These are phyloP conservation scores for Rutidosis leptorrhynchoides DNA, from an alignment of 129 eudicot genomes.

Conservation along the genomic window DNA sequence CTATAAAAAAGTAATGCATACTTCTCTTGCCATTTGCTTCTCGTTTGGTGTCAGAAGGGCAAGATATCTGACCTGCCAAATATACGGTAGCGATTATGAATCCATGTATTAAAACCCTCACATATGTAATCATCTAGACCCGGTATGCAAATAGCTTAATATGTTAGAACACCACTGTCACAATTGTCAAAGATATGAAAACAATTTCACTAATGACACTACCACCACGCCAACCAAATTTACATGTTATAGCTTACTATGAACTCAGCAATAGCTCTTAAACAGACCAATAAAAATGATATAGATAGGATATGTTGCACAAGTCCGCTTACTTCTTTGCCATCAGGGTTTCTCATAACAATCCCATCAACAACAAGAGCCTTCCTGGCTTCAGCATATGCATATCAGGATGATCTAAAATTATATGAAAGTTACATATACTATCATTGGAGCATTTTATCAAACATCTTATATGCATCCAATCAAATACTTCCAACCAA, in stretches of 20 bases:
- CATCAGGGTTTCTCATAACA: conserved; percentile 99
- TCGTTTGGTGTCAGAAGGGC: conserved; percentile 93
- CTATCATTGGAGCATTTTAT: too few relatives aligned
- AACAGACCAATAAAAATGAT: conserved; percentile 9
- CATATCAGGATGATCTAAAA: too few relatives aligned
- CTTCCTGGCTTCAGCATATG: conserved; percentile 98
- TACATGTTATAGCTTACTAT: conserved; percentile 13
- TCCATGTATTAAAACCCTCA: too few relatives aligned
- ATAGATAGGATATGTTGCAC: not conserved
- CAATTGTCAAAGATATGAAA: conserved; percentile 15
- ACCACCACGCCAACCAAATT: conserved; percentile 15
- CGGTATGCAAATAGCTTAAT: conserved; percentile 2
- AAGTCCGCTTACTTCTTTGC: conserved; percentile 85
- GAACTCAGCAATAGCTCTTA: conserved; percentile 20
- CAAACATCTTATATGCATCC: too few relatives aligned
- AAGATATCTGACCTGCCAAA: conserved; percentile 94
- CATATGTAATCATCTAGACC: too few relatives aligned
- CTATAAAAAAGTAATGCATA: conserved; percentile 97
- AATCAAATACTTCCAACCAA: too few relatives aligned
- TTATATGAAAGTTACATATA: too few relatives aligned
- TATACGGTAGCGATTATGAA: too few relatives aligned
- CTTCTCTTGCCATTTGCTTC: conserved; percentile 99
- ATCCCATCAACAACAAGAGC: conserved; percentile 99
- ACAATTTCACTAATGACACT: not conserved
- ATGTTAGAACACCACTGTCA: conserved; percentile 17